Evolutionary conservation across 805 yeast genomes (phyloP), one percentile per base, ranked within the genome.

Genomic region (Suhomyces pyralidae): DNA sequence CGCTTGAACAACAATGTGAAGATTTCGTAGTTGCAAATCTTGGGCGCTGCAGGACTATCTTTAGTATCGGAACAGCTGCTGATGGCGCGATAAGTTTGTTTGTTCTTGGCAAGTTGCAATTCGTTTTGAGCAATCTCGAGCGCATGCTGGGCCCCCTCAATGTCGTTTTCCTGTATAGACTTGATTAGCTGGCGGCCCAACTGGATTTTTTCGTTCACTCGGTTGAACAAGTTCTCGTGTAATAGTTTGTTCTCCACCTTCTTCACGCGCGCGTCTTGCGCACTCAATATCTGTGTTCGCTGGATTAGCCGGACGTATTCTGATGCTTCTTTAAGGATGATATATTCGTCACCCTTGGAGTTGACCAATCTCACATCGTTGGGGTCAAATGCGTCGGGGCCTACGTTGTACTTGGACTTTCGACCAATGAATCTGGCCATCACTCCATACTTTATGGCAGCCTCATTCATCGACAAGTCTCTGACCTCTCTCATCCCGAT

Each of bases 391-490:
- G 48, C 40, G 45, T 50, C 45, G 40, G 55, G 55, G 24, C 57
- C 59, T 14, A 60, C 70, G 17, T 64, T 59, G 59, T 70, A 71
- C 32, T 61, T 59, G n/a, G 71, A 65, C 10, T 71, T 69, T 47
- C 70, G 63, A 45, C 78, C 78, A 50, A 74, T 68, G 52, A 74
- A 68, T 55, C 76, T 64, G 3, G 71, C 70, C 57, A 63, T 55
- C 0, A 74, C 73, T 6, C 67, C 69, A 51, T 74, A 74, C 30
- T 61, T 58, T 12, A 69, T 59, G 7, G 67, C 52, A 4, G 74
- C 52, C 50, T 67, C 64, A 30, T 61, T 20, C 32, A 60, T 58
- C 1, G 67, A 58, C 43, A 72, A 68, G 58, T 73, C 78, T 30
- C 62, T 63, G 7, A 67, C 50, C 17, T 44, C 10, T 2, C 6